Percentiles rank a stretch among this genome's conserved stretches.
Conservation (phyloP, 345 rosid species). For the Cardamine occulta region DNA sequence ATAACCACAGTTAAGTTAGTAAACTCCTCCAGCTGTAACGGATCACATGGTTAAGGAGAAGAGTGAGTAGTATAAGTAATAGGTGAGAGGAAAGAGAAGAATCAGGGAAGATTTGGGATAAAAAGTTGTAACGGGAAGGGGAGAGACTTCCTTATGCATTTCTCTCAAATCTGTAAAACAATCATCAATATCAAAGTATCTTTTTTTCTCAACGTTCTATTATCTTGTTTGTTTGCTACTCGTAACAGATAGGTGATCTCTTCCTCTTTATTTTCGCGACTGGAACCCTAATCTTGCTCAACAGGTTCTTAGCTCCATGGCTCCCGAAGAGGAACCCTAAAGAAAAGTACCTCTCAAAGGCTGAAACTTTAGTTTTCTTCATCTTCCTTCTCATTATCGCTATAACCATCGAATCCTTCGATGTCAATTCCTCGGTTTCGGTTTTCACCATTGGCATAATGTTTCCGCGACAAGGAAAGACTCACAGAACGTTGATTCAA, state of each 20-base stretch:
- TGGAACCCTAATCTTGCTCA: slow-evolving; percentile 44
- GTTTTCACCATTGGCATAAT: slow-evolving; percentile 67
- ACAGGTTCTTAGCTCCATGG: slow-evolving; percentile 62
- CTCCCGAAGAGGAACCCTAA: slow-evolving; percentile 59
- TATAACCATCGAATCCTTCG: slow-evolving; percentile 48
- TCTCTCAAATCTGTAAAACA: no score
- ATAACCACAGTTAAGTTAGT: no score
- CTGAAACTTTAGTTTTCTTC: slow-evolving; percentile 58
- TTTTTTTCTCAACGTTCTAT: no score
- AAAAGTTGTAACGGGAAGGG: no score
- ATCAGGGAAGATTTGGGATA: no score
- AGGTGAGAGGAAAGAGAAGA: no score
- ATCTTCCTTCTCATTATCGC: slow-evolving; percentile 50
- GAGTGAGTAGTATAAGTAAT: no score
- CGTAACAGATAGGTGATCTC: slow-evolving; percentile 45
- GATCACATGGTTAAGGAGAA: no score
- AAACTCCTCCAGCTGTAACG: no score
- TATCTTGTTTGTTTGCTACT: no score
- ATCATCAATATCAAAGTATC: no score
- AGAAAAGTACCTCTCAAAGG: slow-evolving; percentile 67
- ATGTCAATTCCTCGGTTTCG: slow-evolving; percentile 51
- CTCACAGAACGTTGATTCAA: slow-evolving; percentile 65
- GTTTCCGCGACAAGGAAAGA: slow-evolving; percentile 88
- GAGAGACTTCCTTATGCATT: no score
- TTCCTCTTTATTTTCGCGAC: slow-evolving; percentile 44